Percentiles rank a stretch among this genome's conserved stretches.
Conservation (phyloP, 1,284 basidiomycete genomes). For the Peniophora sp. region DNA sequence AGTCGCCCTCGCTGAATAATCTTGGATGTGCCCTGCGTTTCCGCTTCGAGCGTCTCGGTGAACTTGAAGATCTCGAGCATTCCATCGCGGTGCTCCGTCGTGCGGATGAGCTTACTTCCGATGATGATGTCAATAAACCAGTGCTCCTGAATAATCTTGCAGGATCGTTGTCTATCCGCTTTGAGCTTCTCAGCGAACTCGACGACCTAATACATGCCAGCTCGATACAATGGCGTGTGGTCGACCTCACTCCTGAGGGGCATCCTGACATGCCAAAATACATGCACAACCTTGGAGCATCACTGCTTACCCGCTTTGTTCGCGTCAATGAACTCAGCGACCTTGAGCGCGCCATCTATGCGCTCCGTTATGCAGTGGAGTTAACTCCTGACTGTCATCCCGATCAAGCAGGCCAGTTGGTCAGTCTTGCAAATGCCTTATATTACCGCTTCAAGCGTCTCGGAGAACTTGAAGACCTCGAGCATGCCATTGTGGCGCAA, state of each 20-base stretch:
- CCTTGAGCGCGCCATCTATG: conserved; percentile 12
- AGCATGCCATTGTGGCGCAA: not conserved
- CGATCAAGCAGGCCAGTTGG: too few relatives aligned
- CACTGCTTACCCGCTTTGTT: too few relatives aligned
- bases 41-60: not conserved
- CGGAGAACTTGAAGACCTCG: not conserved
- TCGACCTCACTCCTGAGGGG: not conserved
- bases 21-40: not conserved
- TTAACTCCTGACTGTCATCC: too few relatives aligned
- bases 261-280: not conserved
- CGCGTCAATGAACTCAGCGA: too few relatives aligned
- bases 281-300: not conserved
- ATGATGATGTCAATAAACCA: not conserved
- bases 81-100: not conserved
- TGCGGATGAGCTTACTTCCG: not conserved
- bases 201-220: conserved; percentile 1
- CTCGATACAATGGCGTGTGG: not conserved
- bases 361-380: too few relatives aligned
- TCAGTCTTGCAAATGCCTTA: too few relatives aligned
- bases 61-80: not conserved
- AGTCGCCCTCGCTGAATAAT: not conserved
- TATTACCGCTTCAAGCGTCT: not conserved
- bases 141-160: not conserved
- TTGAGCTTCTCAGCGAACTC: not conserved
- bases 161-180: not conserved